Evolutionary conservation across 2,329 filamentous ascomycete species (phyloP).

Genomic region (Calonectria crousiana): DNA sequence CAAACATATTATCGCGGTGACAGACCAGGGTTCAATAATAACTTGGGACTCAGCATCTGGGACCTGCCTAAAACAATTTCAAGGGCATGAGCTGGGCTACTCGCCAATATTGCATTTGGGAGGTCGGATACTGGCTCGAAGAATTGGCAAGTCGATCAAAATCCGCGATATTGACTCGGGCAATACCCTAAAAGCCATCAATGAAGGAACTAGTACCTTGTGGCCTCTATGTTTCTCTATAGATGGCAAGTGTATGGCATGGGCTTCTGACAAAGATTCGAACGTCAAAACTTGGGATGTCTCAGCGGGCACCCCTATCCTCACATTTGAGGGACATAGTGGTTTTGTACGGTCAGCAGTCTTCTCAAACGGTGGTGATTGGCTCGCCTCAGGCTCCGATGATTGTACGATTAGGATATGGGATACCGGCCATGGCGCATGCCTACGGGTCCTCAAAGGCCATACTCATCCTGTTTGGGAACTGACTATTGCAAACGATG

Average conservation of each 20-base stretch:
- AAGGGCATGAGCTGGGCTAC: neutral
- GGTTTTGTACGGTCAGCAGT: neutral
- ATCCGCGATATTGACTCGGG: neutral
- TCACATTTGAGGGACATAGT: neutral
- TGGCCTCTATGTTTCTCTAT: neutral
- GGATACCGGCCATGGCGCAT: neutral
- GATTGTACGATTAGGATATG: neutral
- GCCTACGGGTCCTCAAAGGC: neutral
- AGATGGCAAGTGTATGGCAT: neutral
- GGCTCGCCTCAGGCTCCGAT: neutral
- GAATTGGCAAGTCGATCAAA: neutral
- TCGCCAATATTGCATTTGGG: neutral
- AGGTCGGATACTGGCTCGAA: neutral
- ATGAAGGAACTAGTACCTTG: neutral
- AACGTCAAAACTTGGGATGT: neutral
- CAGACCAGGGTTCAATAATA: conserved; percentile 8
- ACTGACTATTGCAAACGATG: neutral
- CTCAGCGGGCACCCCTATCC: neutral
- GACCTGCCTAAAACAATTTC: neutral
- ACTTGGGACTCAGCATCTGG: neutral
- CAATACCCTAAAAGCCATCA: neutral
- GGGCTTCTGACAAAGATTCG: neutral
- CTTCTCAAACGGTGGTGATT: neutral
- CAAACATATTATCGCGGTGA: neutral
- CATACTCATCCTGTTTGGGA: neutral